A percentile compares a stretch with the other conserved stretches of the same genome.
Conservation (phyloP, 176 grass and related monocot species). For the Rhynchospora pubera region DNA sequence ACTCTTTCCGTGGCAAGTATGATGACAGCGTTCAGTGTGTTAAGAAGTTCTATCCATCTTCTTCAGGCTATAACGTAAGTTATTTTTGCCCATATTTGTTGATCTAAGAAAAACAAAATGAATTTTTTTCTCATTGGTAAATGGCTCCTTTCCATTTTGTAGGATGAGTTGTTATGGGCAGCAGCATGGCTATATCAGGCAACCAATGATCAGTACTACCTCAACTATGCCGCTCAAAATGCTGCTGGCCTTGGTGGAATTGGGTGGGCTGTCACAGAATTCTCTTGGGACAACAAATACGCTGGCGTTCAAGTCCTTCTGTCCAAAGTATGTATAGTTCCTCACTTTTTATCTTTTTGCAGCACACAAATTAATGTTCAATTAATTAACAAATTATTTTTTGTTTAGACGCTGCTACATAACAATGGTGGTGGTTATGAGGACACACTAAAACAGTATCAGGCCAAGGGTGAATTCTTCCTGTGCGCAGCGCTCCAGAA, state of each 20-base stretch:
- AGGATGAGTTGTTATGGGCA: constrained; percentile 88
- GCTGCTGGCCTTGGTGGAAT: constrained; percentile 54
- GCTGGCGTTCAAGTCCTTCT: constrained; percentile 82
- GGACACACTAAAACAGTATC: constrained; percentile 57
- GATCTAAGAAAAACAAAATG: neutral
- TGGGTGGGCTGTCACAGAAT: constrained; percentile 65
- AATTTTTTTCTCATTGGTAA: neutral
- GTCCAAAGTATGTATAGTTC: constrained; percentile 36
- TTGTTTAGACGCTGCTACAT: constrained; percentile 37
- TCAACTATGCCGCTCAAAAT: constrained; percentile 56
- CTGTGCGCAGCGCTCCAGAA: constrained; percentile 84
- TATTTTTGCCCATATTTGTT: neutral
- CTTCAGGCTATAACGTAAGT: constrained; percentile 51
- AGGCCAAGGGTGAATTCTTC: constrained; percentile 96
- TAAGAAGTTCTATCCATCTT: constrained; percentile 88
- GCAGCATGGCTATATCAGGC: constrained; percentile 82
- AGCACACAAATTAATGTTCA: too few relatives aligned
- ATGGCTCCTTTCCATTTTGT: neutral
- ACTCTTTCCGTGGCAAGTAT: constrained; percentile 68
- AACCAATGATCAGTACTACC: constrained; percentile 57
- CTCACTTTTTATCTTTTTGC: neutral
- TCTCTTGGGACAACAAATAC: constrained; percentile 99
- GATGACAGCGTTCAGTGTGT: constrained; percentile 46
- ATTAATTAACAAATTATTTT: neutral
- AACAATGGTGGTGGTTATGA: constrained; percentile 7